Percentiles rank a stretch among this genome's conserved stretches.
phyloP scores from a whole-genome alignment of 352 stramenopile genomes.

The Pythium brachiatum region DNA sequence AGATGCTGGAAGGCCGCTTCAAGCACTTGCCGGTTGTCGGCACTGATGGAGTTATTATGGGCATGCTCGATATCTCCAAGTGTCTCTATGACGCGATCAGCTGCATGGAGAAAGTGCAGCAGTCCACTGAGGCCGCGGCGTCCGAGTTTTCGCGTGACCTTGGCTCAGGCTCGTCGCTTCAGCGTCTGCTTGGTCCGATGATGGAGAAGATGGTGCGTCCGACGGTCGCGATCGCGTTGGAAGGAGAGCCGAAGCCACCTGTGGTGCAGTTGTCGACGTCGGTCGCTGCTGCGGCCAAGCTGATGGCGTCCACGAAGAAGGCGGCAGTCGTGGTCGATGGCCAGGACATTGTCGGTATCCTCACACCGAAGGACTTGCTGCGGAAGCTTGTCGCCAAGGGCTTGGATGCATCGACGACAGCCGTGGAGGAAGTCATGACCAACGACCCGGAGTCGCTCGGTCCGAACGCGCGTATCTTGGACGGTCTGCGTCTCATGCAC shows the following conservation, averaged over 20 bases:
- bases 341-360: conserved; percentile 75
- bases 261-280: conserved; percentile 73
- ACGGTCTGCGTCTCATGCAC: conserved; percentile 84
- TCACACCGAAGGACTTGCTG: conserved; percentile 84
- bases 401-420: conserved; percentile 65
- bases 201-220: conserved; percentile 90
- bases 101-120: conserved; percentile 85
- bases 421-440: conserved; percentile 86
- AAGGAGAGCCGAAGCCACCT: conserved; percentile 77
- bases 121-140: conserved; percentile 75
- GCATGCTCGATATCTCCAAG: conserved; percentile 91
- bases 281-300: conserved; percentile 69
- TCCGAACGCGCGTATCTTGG: conserved; percentile 76
- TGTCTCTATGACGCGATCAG: conserved; percentile 87
- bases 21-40: conserved; percentile 86
- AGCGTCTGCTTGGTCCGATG: conserved; percentile 77
- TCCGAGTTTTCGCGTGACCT: conserved; percentile 81
- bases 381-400: conserved; percentile 85
- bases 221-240: conserved; percentile 76
- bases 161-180: conserved; percentile 60
- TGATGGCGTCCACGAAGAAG: conserved; percentile 86
- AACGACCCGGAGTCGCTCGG: conserved; percentile 73
- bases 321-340: conserved; percentile 77
- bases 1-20: conserved; percentile 87
- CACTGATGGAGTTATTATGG: conserved; percentile 61